These are phyloP conservation scores for Curvularia hawaiiensis DNA, from an alignment of 2,329 filamentous ascomycete species.

Conservation along the genomic window DNA sequence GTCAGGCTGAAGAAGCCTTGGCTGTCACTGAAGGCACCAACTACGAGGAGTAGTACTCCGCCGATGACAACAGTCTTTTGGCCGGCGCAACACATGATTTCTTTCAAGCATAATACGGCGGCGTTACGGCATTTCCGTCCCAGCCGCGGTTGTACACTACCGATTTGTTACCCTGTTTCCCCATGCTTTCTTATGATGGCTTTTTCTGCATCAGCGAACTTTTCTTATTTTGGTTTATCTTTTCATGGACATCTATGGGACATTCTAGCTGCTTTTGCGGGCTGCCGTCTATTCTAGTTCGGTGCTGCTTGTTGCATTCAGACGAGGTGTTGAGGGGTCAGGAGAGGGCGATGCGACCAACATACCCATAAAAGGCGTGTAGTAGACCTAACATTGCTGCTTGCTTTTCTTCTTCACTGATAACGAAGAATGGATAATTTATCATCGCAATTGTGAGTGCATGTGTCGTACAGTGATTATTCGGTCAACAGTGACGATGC, in stretches of 20 bases:
- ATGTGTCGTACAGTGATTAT: neutral
- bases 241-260: neutral
- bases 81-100: conserved; percentile 9
- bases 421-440: conserved; percentile 17
- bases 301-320: conserved; percentile 18
- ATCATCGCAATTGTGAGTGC: neutral
- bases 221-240: conserved; percentile 6
- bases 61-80: neutral
- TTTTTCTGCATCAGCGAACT: conserved; percentile 18
- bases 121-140: conserved; percentile 14
- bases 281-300: conserved; percentile 3
- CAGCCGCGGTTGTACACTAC: conserved; percentile 10
- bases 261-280: neutral
- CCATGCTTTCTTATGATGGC: conserved; percentile 8
- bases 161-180: neutral
- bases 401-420: conserved; percentile 2
- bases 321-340: conserved; percentile 20
- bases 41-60: conserved; percentile 38
- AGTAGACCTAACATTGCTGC: conserved; percentile 13
- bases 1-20: conserved; percentile 46
- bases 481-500: conserved; percentile 9
- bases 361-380: conserved; percentile 30
- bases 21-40: conserved; percentile 43
- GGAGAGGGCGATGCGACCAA: conserved; percentile 9
- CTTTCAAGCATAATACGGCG: conserved; percentile 20